Evolutionary conservation across 306 rosid species (phyloP).

Genomic region (Mucuna pruriens): DNA sequence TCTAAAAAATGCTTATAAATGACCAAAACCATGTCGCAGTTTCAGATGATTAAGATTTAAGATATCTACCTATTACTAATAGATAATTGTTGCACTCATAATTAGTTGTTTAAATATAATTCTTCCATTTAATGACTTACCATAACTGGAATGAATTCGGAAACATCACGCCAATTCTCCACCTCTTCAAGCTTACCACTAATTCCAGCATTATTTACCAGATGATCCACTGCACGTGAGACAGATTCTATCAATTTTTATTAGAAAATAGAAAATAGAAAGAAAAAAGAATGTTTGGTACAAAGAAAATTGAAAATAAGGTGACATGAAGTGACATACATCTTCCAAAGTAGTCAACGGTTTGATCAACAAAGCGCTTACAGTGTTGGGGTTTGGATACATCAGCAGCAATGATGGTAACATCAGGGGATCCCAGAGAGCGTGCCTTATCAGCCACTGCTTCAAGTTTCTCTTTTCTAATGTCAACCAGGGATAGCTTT

Average conservation of each 20-base stretch:
- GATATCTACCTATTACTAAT: too few relatives aligned
- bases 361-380: conserved; percentile 57
- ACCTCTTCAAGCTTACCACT: not conserved
- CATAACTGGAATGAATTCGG: conserved; percentile 6
- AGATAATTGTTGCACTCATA: too few relatives aligned
- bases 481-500: conserved; percentile 54
- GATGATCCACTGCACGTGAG: conserved; percentile 64
- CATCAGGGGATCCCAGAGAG: conserved; percentile 61
- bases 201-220: conserved; percentile 75
- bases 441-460: conserved; percentile 55
- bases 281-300: too few relatives aligned
- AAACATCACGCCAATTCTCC: conserved; percentile 40
- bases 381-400: conserved; percentile 61
- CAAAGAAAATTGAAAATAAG: too few relatives aligned
- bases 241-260: not conserved
- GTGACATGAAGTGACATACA: conserved; percentile 38
- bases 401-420: conserved; percentile 54
- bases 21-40: too few relatives aligned
- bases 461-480: conserved; percentile 47
- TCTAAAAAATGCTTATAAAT: too few relatives aligned
- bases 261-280: too few relatives aligned
- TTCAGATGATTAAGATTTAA: too few relatives aligned
- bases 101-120: too few relatives aligned
- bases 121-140: not conserved
- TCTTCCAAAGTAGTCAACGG: conserved; percentile 57